Evolutionary conservation across 495 filamentous ascomycete genomes (phyloP).

Genomic region (Daldinia concentrica): DNA sequence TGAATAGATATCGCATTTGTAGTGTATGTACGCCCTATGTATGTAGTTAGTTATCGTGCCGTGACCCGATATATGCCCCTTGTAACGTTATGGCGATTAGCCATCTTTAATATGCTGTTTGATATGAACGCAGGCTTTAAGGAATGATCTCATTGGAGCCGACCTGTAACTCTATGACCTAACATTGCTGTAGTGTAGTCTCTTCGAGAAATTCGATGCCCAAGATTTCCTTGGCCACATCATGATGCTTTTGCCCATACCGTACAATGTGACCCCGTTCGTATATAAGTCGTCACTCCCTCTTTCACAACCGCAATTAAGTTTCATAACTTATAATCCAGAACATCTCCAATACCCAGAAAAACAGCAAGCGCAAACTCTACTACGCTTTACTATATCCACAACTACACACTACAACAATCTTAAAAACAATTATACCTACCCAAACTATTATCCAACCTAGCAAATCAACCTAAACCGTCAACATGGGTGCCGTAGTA

Average conservation of each 20-base stretch:
- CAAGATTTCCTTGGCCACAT: conserved; percentile 21
- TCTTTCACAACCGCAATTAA: conserved; percentile 9
- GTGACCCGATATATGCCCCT: conserved; percentile 23
- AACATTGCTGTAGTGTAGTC: conserved; percentile 14
- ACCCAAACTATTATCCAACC: background rate
- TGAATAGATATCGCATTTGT: background rate
- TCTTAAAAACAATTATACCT: conserved; percentile 8
- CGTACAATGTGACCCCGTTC: conserved; percentile 9
- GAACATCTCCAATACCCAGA: conserved; percentile 12
- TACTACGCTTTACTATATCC: background rate
- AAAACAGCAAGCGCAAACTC: conserved; percentile 17
- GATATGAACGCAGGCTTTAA: conserved; percentile 14
- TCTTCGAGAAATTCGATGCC: conserved; percentile 15
- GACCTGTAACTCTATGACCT: conserved; percentile 36
- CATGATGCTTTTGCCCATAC: conserved; percentile 1
- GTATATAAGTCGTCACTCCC: conserved; percentile 27
- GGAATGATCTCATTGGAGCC: conserved; percentile 39
- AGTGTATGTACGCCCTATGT: background rate
- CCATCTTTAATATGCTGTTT: background rate
- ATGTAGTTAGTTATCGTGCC: conserved; percentile 20
- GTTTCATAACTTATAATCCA: background rate
- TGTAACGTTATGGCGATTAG: conserved; percentile 7
- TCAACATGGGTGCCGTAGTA: conserved; percentile 92
- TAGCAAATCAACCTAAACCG: conserved; percentile 41
- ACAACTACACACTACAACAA: background rate